Evolutionary conservation across 345 rosid species (phyloP).

Genomic region (Eucalyptus dawsonii): DNA sequence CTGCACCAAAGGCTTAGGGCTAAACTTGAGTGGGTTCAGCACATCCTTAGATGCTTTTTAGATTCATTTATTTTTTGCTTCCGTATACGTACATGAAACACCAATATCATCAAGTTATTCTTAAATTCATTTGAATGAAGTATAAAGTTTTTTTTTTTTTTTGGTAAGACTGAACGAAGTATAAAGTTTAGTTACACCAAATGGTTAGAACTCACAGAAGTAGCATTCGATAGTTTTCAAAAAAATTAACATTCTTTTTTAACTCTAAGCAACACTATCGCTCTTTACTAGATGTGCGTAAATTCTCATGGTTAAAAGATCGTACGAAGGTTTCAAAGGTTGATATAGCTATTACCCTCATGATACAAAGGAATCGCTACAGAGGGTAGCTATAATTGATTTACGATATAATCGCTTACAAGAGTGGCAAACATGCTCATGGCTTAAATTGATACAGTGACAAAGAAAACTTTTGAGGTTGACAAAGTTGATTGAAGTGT

Average conservation of each 20-base stretch:
- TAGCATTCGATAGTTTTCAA: neutral
- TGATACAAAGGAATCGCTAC: neutral
- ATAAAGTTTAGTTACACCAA: neutral
- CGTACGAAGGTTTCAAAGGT: neutral
- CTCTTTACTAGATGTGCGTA: fast-evolving
- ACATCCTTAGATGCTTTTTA: neutral
- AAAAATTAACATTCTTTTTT: neutral
- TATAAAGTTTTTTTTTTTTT: neutral
- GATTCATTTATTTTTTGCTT: neutral
- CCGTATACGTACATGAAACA: neutral
- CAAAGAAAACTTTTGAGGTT: neutral
- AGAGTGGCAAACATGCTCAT: neutral
- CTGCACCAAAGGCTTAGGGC: neutral
- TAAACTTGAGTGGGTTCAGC: neutral
- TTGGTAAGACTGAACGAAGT: neutral
- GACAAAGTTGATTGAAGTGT: neutral
- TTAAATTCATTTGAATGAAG: neutral
- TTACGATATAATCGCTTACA: neutral
- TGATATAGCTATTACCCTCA: neutral
- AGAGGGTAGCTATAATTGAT: neutral
- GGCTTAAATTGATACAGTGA: neutral
- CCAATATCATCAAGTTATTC: neutral
- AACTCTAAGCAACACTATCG: neutral
- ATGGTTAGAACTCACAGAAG: neutral
- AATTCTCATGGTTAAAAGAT: neutral